phyloP scores from a whole-genome alignment of 805 yeast genomes.

The Blastobotrys muscicola region DNA sequence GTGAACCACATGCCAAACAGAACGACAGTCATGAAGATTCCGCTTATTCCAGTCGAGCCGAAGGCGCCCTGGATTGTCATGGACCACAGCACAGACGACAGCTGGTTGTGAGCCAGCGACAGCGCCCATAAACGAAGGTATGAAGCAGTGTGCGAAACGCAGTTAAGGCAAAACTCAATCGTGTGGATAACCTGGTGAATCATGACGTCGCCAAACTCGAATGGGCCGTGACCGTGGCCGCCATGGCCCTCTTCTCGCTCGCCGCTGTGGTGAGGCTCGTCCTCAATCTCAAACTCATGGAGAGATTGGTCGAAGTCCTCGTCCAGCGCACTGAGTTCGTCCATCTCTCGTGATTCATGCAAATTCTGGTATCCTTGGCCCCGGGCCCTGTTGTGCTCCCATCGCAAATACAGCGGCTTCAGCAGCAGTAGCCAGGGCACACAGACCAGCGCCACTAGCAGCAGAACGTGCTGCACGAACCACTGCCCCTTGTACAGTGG shows the following conservation, averaged over 20 bases:
- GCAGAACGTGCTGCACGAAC: constrained; percentile 58
- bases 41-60: constrained; percentile 51
- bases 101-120: constrained; percentile 92
- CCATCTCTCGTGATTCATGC: constrained; percentile 25
- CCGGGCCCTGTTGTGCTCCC: constrained; percentile 39
- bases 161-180: constrained; percentile 91
- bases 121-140: constrained; percentile 94
- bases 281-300: too few relatives aligned
- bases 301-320: too few relatives aligned
- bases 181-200: constrained; percentile 97
- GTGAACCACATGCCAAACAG: constrained; percentile 94
- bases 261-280: too few relatives aligned
- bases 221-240: constrained; percentile 39
- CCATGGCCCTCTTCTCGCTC: constrained; percentile 23
- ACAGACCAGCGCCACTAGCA: constrained; percentile 70
- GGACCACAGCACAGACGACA: constrained; percentile 86
- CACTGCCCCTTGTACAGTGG: constrained; percentile 75
- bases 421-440: constrained; percentile 86
- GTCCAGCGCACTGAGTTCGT: constrained; percentile 8
- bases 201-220: constrained; percentile 85
- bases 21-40: constrained; percentile 61
- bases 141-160: constrained; percentile 97
- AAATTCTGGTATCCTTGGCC: constrained; percentile 46
- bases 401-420: constrained; percentile 68
- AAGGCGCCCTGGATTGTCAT: constrained; percentile 89